Percentiles rank a stretch among this genome's conserved stretches.
These are phyloP conservation scores for Solanum hybrid DNA, from an alignment of 305 asterid genomes.

Conservation along the genomic window DNA sequence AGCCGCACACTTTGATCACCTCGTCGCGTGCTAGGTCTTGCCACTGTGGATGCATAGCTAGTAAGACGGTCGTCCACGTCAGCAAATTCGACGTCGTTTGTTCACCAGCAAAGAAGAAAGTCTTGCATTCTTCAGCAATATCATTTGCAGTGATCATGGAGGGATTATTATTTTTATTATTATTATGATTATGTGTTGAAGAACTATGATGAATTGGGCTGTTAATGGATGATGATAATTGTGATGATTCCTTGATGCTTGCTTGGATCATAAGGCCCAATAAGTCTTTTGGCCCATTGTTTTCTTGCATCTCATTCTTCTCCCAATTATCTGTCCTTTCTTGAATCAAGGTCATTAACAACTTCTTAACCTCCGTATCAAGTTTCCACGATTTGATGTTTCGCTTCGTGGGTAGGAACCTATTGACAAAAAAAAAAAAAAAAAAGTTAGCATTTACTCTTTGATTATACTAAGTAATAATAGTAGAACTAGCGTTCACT, in stretches of 20 bases:
- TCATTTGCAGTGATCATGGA: slow-evolving; percentile 26
- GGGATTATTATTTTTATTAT: slow-evolving; percentile 7
- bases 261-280: slow-evolving; percentile 41
- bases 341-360: slow-evolving; percentile 44
- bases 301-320: slow-evolving; percentile 11
- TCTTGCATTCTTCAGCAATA: slow-evolving; percentile 64
- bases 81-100: slow-evolving; percentile 66
- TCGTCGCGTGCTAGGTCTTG: slow-evolving; percentile 51
- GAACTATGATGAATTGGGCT: neutral
- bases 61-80: slow-evolving; percentile 65
- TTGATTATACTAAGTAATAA: neutral
- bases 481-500: neutral
- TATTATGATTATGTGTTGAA: neutral
- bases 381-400: slow-evolving; percentile 56
- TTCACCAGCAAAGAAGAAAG: slow-evolving; percentile 60
- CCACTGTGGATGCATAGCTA: slow-evolving; percentile 70
- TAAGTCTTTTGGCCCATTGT: slow-evolving; percentile 29
- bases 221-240: slow-evolving; percentile 13
- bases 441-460: neutral
- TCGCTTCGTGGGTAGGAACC: slow-evolving; percentile 50
- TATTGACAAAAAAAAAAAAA: neutral
- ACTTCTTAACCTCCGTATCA: slow-evolving; percentile 44
- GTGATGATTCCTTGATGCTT: slow-evolving; percentile 21
- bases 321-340: slow-evolving; percentile 33
- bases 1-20: slow-evolving; percentile 48